Evolutionary conservation across 2,329 filamentous ascomycete species (phyloP).

Genomic region (Lecanicillium sp.): DNA sequence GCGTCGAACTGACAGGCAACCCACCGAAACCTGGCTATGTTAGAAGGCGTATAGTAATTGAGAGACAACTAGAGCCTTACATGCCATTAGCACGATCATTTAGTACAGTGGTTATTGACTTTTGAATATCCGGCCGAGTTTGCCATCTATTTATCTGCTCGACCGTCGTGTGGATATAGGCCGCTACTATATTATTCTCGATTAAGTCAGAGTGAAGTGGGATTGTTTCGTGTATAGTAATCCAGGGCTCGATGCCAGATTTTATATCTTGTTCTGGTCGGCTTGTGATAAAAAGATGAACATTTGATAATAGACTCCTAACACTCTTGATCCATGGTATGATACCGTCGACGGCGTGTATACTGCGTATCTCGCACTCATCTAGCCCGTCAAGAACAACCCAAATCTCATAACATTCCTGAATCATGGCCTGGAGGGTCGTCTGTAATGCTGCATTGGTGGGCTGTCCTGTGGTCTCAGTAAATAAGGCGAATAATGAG

Average conservation of each 20-base stretch:
- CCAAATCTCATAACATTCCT: not conserved
- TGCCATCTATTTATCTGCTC: constrained; percentile 1
- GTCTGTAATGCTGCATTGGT: not conserved
- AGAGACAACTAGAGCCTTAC: not conserved
- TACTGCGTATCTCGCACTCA: constrained; percentile 2
- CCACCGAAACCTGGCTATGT: constrained; percentile 5
- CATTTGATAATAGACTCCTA: not conserved
- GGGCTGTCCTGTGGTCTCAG: not conserved
- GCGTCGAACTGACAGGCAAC: constrained; percentile 6
- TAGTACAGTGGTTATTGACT: not conserved
- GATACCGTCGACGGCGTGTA: not conserved
- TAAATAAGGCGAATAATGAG: not conserved
- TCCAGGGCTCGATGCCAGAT: not conserved
- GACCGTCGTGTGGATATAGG: not conserved
- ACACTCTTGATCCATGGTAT: constrained; percentile 1
- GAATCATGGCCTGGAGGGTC: not conserved
- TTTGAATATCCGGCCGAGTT: not conserved
- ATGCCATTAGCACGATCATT: not conserved
- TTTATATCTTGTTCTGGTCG: constrained; percentile 6
- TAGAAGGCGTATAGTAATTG: not conserved
- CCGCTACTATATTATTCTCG: not conserved
- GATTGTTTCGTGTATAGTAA: not conserved
- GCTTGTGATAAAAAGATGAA: constrained; percentile 4
- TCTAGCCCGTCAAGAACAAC: constrained; percentile 3
- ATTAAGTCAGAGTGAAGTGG: constrained; percentile 2